Conservation (phyloP, 495 filamentous ascomycete genomes). For the Penicillium antarcticum region DNA sequence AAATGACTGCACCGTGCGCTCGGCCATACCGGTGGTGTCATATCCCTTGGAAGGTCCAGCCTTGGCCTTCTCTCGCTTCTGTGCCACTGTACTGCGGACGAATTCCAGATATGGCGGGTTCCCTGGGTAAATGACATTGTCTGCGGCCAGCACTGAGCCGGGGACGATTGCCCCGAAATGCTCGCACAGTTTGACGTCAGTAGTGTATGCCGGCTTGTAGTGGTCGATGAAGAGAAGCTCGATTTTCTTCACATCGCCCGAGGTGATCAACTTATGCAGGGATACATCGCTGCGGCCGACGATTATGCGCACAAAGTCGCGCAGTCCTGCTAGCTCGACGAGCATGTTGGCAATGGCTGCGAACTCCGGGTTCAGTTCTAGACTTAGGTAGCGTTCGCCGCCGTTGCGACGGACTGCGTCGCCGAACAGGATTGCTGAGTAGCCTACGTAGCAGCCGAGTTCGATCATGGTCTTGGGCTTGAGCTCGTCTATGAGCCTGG, state of each 20-base stretch:
- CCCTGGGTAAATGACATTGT: constrained; percentile 72
- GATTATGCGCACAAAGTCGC: constrained; percentile 61
- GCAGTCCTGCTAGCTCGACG: constrained; percentile 64
- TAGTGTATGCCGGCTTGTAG: constrained; percentile 65
- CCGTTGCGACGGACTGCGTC: constrained; percentile 56
- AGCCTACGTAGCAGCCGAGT: constrained; percentile 79
- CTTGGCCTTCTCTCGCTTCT: constrained; percentile 34
- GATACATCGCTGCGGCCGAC: constrained; percentile 62
- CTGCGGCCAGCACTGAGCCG: constrained; percentile 63
- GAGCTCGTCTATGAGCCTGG: constrained; percentile 56
- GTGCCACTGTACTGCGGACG: constrained; percentile 32
- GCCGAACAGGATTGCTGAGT: constrained; percentile 71
- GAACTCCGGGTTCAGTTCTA: constrained; percentile 67
- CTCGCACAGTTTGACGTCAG: constrained; percentile 72
- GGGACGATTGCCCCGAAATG: constrained; percentile 57
- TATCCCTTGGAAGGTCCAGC: constrained; percentile 26
- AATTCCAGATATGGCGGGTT: constrained; percentile 67
- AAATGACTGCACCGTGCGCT: constrained; percentile 26
- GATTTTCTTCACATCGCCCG: constrained; percentile 52
- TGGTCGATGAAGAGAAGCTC: constrained; percentile 76
- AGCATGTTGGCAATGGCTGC: constrained; percentile 60
- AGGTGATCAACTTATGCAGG: constrained; percentile 49
- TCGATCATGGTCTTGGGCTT: constrained; percentile 73
- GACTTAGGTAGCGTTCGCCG: constrained; percentile 59
- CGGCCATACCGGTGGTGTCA: constrained; percentile 27